Evolutionary conservation across 2,329 filamentous ascomycete species (phyloP).

Genomic region (Chaetomium olivaceum): DNA sequence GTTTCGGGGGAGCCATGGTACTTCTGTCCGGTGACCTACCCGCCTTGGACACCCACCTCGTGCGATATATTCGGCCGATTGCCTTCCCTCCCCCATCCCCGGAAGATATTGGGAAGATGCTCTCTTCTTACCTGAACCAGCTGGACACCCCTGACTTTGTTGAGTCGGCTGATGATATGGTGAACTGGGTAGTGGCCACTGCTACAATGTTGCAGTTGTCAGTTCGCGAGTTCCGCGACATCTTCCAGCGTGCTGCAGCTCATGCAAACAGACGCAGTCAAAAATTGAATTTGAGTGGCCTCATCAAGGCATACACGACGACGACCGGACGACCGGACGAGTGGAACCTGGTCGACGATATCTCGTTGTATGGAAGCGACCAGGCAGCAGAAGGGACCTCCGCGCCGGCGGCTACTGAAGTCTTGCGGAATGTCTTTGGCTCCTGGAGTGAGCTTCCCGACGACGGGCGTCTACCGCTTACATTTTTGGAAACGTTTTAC

Average conservation of each 20-base stretch:
- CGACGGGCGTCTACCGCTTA: not conserved
- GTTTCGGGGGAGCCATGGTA: slow-evolving; percentile 7
- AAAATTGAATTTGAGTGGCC: not conserved
- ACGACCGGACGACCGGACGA: slow-evolving; percentile 8
- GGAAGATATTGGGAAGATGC: not conserved
- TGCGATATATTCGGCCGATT: not conserved
- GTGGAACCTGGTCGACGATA: not conserved
- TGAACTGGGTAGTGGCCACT: not conserved
- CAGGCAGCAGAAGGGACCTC: not conserved
- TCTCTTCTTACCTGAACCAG: not conserved
- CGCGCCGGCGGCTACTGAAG: not conserved
- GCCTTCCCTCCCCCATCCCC: not conserved
- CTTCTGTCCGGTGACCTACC: not conserved
- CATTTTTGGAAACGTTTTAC: not conserved
- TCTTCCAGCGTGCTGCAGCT: not conserved
- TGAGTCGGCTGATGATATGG: not conserved
- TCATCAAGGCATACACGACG: not conserved
- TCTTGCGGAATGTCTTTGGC: not conserved
- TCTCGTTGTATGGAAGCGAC: not conserved
- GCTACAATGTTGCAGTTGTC: not conserved
- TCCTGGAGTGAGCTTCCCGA: not conserved
- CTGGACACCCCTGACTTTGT: not conserved
- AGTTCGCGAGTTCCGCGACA: not conserved
- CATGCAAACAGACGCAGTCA: not conserved
- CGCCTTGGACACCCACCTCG: not conserved